Evolutionary conservation across 345 rosid genomes (phyloP).

Genomic region (Crucihimalaya himalaica): DNA sequence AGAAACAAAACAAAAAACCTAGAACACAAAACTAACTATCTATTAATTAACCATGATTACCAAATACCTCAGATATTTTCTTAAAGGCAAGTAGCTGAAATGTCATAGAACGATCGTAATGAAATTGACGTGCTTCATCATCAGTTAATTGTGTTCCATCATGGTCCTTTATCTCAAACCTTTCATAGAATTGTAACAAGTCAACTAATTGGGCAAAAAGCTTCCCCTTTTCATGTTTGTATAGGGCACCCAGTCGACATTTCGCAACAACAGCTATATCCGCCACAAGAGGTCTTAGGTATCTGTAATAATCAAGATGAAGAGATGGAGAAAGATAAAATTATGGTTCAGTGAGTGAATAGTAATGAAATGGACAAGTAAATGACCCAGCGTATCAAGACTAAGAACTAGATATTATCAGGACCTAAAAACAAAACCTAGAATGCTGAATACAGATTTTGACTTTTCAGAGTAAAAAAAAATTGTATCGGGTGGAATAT

Average conservation of each 20-base stretch:
- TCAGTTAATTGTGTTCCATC: constrained; percentile 91
- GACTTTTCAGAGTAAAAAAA: no score
- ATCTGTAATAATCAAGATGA: constrained; percentile 51
- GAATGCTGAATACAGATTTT: no score
- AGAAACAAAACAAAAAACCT: not conserved
- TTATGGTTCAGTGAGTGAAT: constrained; percentile 5
- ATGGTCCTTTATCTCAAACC: constrained; percentile 97
- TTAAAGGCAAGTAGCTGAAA: constrained; percentile 91
- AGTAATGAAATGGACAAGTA: not conserved
- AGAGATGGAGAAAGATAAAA: not conserved
- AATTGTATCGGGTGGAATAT: not conserved
- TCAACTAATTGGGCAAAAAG: constrained; percentile 96
- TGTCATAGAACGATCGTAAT: constrained; percentile 81
- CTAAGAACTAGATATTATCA: not conserved
- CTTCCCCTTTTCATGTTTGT: constrained; percentile 83
- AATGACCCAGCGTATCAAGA: not conserved
- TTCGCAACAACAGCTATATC: constrained; percentile 95
- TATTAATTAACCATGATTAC: constrained; percentile 13
- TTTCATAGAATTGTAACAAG: constrained; percentile 92
- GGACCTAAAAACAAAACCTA: not conserved
- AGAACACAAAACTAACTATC: constrained; percentile 2
- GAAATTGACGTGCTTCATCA: constrained; percentile 88
- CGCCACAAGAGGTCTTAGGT: constrained; percentile 93
- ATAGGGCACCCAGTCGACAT: constrained; percentile 88
- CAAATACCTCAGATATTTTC: constrained; percentile 83